Evolutionary conservation across 257 asterid genomes (phyloP), one percentile per base, ranked within the genome.

Genomic region (Ajuga chamaepitys): DNA sequence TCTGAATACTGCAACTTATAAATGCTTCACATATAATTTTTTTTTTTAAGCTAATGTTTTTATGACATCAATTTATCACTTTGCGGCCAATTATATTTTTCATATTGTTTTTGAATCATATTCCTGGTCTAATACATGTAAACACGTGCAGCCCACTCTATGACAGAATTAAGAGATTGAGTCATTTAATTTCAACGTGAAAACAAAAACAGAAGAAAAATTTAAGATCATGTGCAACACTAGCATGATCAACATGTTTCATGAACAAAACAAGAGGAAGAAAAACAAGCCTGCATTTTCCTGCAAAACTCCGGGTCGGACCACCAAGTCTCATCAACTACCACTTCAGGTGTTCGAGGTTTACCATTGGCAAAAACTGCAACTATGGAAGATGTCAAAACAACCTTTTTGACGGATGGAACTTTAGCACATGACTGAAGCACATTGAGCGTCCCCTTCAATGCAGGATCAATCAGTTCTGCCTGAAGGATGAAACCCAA

Each of bases 381-480:
- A 32, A 76, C 87, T 5, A 76, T 4, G 21, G 91, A 82, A 9
- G 89, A 87, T 55, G 95, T 87, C 80, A 87, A 72, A 64, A 88
- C 81, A 46, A 88, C 95, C 63, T 80, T 77, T 32, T 70, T 82
- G 16, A 86, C 55, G 7, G 96, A 74, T 25, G 89, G 76, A 8
- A 76, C 35, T 69, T 77, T 88, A 0, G 82, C 86, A 68, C 87
- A 81, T n/a, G 96, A 82, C 8, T 67, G 69, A 37, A 88, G 91
- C 41, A 88, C 88, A 64, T 86, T 86, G 17, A 86, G 75, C 0
- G 96, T 88, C 56, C 96, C 95, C 65, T 88, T 86, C 7, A 88
- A 14, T 18, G 96, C 95, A 51, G 96, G 96, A 40, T 84, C 91
- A 67, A 88, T 74, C 72, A 88, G 16, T 46, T 88, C 95, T 5